Evolutionary conservation across 2,329 filamentous ascomycete species (phyloP).

Genomic region (Akanthomyces muscarius): DNA sequence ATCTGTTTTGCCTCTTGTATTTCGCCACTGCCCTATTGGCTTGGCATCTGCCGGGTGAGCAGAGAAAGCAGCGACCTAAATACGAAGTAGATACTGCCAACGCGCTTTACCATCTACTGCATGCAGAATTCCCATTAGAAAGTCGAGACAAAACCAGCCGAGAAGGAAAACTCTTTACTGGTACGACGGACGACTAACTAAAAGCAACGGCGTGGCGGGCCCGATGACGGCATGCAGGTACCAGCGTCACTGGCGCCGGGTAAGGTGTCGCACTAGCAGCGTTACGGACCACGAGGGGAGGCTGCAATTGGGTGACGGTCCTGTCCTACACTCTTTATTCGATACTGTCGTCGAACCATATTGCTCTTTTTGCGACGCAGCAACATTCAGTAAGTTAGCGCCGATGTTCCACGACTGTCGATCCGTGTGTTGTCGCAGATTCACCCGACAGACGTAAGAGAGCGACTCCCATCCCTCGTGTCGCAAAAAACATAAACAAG

Average conservation of each 20-base stretch:
- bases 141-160: not conserved
- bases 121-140: not conserved
- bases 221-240: constrained; percentile 13
- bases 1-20: not conserved
- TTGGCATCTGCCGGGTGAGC: not conserved
- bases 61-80: not conserved
- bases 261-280: not conserved
- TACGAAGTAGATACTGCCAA: not conserved
- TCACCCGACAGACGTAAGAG: not conserved
- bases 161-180: not conserved
- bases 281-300: not conserved
- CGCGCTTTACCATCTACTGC: not conserved
- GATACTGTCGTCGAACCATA: not conserved
- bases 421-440: not conserved
- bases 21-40: not conserved
- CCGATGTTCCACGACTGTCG: not conserved
- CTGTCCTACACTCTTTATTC: not conserved
- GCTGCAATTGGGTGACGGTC: not conserved
- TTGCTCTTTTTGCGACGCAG: not conserved
- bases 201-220: constrained; percentile 3
- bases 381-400: not conserved
- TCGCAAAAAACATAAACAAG: not conserved
- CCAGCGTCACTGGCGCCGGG: not conserved
- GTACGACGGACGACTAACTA: not conserved
- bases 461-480: too few species aligned